Evolutionary conservation across 2,329 filamentous ascomycete genomes (phyloP).

Genomic region (Colletotrichum spaethianum): DNA sequence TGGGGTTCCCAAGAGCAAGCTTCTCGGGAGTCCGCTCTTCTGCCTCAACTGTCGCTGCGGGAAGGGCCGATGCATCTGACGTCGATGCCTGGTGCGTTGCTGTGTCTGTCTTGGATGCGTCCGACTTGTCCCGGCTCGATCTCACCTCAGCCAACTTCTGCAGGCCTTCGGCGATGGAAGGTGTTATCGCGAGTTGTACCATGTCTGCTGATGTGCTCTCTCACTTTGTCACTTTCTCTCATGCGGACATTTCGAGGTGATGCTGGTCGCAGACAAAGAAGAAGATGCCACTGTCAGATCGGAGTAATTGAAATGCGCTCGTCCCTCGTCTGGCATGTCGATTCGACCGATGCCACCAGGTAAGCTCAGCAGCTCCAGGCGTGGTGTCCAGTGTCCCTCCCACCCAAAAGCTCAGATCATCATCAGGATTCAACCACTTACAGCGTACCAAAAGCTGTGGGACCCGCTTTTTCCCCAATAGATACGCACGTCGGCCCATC

Average conservation of each 20-base stretch:
- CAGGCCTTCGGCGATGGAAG: constrained; percentile 75
- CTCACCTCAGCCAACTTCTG: constrained; percentile 49
- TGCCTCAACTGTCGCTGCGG: background rate
- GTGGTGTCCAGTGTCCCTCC: background rate
- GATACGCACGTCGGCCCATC: constrained; percentile 4
- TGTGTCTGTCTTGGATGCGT: background rate
- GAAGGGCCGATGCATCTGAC: background rate
- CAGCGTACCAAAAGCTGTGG: constrained; percentile 6
- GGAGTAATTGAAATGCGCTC: background rate
- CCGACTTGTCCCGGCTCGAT: constrained; percentile 33
- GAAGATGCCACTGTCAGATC: background rate
- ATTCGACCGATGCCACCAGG: constrained; percentile 14
- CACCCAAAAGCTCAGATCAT: background rate
- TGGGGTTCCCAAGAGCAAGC: constrained; percentile 73
- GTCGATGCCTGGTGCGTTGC: background rate
- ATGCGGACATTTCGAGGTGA: background rate
- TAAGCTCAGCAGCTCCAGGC: background rate
- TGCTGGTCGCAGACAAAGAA: background rate
- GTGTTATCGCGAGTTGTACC: constrained; percentile 85
- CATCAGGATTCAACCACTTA: background rate
- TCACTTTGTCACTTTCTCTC: background rate
- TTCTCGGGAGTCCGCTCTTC: constrained; percentile 65
- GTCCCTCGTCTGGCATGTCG: constrained; percentile 2
- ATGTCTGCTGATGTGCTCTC: constrained; percentile 58
- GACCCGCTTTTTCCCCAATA: background rate